Base-by-base conservation (phyloP, 1,284 basidiomycete species). In the Grifola frondosa region DNA sequence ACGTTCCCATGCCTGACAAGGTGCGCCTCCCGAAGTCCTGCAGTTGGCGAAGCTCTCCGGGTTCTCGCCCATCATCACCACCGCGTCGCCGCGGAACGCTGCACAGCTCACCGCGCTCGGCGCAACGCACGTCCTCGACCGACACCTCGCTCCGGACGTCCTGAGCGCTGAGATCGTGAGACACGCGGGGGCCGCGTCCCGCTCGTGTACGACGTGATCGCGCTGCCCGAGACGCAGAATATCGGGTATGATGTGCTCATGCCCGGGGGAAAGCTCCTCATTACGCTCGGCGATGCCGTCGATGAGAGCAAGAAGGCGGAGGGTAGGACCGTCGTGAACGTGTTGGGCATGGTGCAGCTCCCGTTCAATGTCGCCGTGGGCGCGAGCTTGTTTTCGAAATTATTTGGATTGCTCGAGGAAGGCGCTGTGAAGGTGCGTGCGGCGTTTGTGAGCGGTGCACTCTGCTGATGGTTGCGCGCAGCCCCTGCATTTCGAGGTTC, bases 311-410 rank as follows among this genome's bases (percentile, higher is more conserved):
- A 37, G 31, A 26, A 39, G 35, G 46, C 30, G 15, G 41, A 48
- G 31, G 44, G 41, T 13, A 46, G 50, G 13, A 36, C 30, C 4
- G 33, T 53, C 16, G 45, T 48, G 9, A 13, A n/a, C 0, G 42
- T 50, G 3, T 40, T 39, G 7, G 60, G 55, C 1, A 32, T 33
- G 6, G 46, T 57, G 12, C 45, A 77, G 66, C 59, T 71, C 9
- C 70, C 70, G 0, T n/a, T n/a, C n/a, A 47, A 35, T 23, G 32
- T 15, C 30, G 15, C 23, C 6, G 15, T 15, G 34, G 21, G 40
- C 61, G 64, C 59, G 1, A 66, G 74, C 24, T 74, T 79, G 55
- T 59, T 78, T 16, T 71, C 70, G 8, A 68, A 65, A 44, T 52
- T 75, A 8, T 71, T 73, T 1, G 25, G 15, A 19, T n/a, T 47